phyloP scores from a whole-genome alignment of 2,329 filamentous ascomycete genomes.

The Grosmannia clavigera region DNA sequence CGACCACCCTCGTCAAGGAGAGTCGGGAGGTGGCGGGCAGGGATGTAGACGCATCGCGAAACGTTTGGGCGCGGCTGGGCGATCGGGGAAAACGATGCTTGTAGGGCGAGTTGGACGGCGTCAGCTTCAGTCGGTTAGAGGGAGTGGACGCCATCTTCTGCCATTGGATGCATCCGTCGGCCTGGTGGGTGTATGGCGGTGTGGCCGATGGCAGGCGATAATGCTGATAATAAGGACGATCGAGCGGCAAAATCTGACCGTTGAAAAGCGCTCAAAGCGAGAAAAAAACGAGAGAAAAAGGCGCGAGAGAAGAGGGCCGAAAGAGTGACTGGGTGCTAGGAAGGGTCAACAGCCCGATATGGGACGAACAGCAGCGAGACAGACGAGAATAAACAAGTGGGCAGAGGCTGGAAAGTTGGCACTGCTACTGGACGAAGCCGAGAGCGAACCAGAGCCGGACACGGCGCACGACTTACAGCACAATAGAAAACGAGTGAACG shows the following conservation, averaged over 20 bases:
- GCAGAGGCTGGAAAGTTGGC: not conserved
- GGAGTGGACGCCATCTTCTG: constrained; percentile 46
- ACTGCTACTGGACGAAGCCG: no score
- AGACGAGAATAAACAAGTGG: not conserved
- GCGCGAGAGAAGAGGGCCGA: not conserved
- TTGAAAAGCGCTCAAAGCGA: not conserved
- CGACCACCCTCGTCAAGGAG: constrained; percentile 72
- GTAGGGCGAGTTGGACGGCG: constrained; percentile 66
- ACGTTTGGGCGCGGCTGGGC: constrained; percentile 37
- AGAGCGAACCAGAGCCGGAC: not conserved
- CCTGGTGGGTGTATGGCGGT: no score
- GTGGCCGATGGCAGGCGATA: not conserved
- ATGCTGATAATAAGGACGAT: no score
- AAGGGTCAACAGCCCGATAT: not conserved
- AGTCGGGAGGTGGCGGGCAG: constrained; percentile 40
- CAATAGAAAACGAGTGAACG: not conserved
- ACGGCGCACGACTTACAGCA: no score
- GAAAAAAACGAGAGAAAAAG: not conserved
- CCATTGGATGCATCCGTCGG: constrained; percentile 32
- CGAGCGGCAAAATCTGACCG: no score
- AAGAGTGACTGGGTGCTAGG: not conserved
- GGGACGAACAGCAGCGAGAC: not conserved
- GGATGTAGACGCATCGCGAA: constrained; percentile 24
- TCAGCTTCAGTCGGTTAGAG: constrained; percentile 51
- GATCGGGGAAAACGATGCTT: constrained; percentile 51